Evolutionary conservation across 441 rosid genomes (phyloP), one percentile per base, ranked within the genome.

Genomic region (Theobroma grandiflorum): DNA sequence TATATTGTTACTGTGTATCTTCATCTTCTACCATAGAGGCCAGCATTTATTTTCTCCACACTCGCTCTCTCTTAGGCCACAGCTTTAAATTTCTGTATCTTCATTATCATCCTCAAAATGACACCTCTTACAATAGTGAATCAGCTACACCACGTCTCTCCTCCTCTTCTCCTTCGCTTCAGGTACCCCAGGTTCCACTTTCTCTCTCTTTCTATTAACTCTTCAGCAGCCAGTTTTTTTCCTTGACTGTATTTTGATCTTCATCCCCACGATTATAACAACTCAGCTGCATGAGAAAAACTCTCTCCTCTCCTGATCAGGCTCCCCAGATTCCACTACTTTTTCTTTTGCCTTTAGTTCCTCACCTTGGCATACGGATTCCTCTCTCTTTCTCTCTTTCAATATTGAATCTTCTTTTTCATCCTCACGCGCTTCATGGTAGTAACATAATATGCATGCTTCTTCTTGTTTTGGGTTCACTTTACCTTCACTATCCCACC

Each of bases 291-390:
- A 40, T 37, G 57, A 11, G n/a, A 37, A 33, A 22, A 35, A 42
- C 35, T 50, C 61, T 38, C 31, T 20, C 40, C 43, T 68, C 81
- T 45, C 8, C 10, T 10, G 42, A 6, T 26, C 31, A 6, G 26
- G 58, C 53, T 75, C 79, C 66, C 72, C 77, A 61, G 66, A 77
- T 82, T 33, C 82, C 84, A 68, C 79, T 77, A 77, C 65, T 16
- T 42, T 53, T 55, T 72, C 80, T 72, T 55, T 47, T 26, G 31
- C 1, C 45, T 77, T 77, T 81, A 65, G 72, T 9, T 77, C 38
- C 38, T 58, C 58, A 31, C 77, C 71, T 63, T 80, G 10, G 7
- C 49, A 6, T 45, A 45, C 8, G 7, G 11, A 45, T 45, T 45
- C 49, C 49, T 10, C 49, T 10, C 49, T 45, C 49, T 45, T 45